These are phyloP conservation scores for Colletotrichum sp. DNA, from an alignment of 2,329 filamentous ascomycete species.

Conservation along the genomic window DNA sequence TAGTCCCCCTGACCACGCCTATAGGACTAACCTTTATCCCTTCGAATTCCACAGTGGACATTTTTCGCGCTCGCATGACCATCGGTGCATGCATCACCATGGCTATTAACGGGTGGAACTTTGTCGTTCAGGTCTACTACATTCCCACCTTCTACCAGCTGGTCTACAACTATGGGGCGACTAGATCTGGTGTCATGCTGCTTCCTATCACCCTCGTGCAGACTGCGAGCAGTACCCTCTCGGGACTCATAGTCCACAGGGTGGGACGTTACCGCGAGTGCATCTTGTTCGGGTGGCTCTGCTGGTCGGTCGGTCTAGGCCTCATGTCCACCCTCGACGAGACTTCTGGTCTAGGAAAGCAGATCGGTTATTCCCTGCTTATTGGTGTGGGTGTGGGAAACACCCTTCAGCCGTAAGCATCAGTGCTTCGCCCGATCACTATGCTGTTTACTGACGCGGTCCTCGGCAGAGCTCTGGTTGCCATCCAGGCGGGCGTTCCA, in stretches of 20 bases:
- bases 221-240: constrained; percentile 51
- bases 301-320: constrained; percentile 57
- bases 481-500: constrained; percentile 63
- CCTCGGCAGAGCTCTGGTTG: constrained; percentile 45
- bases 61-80: constrained; percentile 58
- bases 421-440: not conserved
- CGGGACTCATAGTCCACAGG: constrained; percentile 58
- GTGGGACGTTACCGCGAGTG: constrained; percentile 57
- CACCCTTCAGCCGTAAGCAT: constrained; percentile 52
- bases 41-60: constrained; percentile 42
- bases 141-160: constrained; percentile 53
- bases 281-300: constrained; percentile 57
- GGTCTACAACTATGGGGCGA: constrained; percentile 46
- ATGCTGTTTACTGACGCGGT: not conserved
- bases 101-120: constrained; percentile 65
- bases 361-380: constrained; percentile 58
- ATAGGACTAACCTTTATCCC: not conserved
- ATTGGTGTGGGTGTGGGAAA: constrained; percentile 58
- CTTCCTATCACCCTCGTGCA: constrained; percentile 49
- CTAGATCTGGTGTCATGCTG: constrained; percentile 45
- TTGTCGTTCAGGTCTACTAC: constrained; percentile 58
- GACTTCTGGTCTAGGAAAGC: constrained; percentile 52
- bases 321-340: constrained; percentile 57
- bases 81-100: constrained; percentile 61
- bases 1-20: not conserved